phyloP scores from a whole-genome alignment of 2,329 filamentous ascomycete genomes.

The Fusarium protoensiforme region DNA sequence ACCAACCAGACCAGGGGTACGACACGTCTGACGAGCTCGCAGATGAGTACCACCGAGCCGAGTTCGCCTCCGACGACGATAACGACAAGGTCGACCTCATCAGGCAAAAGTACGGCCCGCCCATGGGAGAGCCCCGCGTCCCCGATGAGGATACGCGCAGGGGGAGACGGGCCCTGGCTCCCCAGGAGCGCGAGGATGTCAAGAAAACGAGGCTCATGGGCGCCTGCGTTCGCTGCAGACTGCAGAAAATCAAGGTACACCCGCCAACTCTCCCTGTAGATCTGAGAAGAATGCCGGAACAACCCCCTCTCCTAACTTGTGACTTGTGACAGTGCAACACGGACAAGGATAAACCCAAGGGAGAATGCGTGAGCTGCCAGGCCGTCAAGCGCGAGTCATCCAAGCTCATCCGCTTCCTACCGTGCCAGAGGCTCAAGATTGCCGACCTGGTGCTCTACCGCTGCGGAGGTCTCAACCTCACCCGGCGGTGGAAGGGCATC shows the following conservation, averaged over 20 bases:
- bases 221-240: conserved; percentile 36
- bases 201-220: conserved; percentile 2
- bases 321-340: conserved; percentile 49
- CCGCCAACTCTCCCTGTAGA: not conserved
- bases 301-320: not conserved
- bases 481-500: conserved; percentile 54
- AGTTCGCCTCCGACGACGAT: not conserved
- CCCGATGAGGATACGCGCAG: not conserved
- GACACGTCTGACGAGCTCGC: not conserved
- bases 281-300: too few relatives aligned
- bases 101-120: not conserved
- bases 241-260: conserved; percentile 37
- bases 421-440: conserved; percentile 58
- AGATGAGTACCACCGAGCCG: not conserved
- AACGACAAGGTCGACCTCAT: conserved; percentile 1
- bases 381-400: conserved; percentile 52
- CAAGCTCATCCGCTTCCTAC: conserved; percentile 59
- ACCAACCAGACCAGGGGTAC: not conserved
- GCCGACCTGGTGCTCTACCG: conserved; percentile 55
- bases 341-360: conserved; percentile 45
- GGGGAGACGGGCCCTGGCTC: conserved; percentile 1
- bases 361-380: conserved; percentile 55
- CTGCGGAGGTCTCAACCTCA: conserved; percentile 56
- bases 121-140: not conserved
- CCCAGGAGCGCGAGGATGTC: not conserved